Evolutionary conservation across 805 yeast genomes (phyloP).

Genomic region (Starmera dryadoides): DNA sequence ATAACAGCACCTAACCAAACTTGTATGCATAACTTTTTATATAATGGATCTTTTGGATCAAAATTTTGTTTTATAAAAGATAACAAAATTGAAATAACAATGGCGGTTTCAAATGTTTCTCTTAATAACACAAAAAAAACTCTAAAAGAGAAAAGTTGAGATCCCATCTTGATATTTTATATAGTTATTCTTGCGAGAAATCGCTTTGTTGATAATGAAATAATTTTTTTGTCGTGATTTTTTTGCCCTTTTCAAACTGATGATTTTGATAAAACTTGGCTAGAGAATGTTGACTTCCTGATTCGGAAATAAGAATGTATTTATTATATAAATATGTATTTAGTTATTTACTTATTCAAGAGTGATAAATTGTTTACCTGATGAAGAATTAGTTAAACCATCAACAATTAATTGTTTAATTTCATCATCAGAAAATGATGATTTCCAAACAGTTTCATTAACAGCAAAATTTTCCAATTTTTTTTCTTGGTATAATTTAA

Average conservation of each 20-base stretch:
- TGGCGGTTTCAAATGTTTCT: slow-evolving; percentile 88
- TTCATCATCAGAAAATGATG: slow-evolving; percentile 27
- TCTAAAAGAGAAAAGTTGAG: slow-evolving; percentile 34
- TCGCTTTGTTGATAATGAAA: too few species aligned
- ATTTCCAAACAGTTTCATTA: slow-evolving; percentile 22
- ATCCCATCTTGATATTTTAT: background rate
- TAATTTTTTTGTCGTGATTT: too few species aligned
- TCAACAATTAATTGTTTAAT: slow-evolving; percentile 25
- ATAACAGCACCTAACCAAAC: slow-evolving; percentile 78
- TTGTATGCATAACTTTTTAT: slow-evolving; percentile 48
- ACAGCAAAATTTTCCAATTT: slow-evolving; percentile 36
- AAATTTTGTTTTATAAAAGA: slow-evolving; percentile 90
- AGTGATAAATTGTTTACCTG: slow-evolving; percentile 39
- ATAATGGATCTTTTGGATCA: slow-evolving; percentile 20
- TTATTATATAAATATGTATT: too few species aligned
- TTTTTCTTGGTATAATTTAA: slow-evolving; percentile 53
- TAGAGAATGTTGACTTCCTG: background rate
- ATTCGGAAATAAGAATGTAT: background rate
- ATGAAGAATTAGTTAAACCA: slow-evolving; percentile 29
- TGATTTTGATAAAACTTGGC: too few species aligned
- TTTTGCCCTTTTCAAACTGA: too few species aligned
- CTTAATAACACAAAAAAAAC: slow-evolving; percentile 87
- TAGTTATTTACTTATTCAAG: slow-evolving; percentile 12
- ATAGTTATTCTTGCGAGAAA: too few species aligned
- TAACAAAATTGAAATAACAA: slow-evolving; percentile 83